Percentiles rank a stretch among this genome's conserved stretches.
Conservation (phyloP, 352 stramenopile species). For the Globisporangium paddicum region DNA sequence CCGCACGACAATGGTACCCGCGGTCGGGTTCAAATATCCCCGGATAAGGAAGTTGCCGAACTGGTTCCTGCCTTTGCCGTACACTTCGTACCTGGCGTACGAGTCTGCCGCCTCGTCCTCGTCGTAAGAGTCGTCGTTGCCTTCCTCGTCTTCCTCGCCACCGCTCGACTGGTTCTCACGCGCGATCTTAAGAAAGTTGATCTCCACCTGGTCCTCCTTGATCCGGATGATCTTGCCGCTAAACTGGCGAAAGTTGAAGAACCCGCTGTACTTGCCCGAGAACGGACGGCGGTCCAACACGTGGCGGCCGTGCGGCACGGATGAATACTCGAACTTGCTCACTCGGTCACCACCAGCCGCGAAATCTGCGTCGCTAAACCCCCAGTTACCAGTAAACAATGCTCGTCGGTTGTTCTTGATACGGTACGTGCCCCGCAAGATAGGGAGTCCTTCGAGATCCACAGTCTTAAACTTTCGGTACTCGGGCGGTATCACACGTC, state of each 20-base stretch:
- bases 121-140: constrained; percentile 21
- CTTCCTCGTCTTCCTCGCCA: constrained; percentile 24
- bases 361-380: constrained; percentile 60
- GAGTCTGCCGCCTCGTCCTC: constrained; percentile 19
- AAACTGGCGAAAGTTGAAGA: constrained; percentile 72
- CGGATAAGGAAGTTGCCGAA: constrained; percentile 67
- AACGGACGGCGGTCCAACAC: constrained; percentile 46
- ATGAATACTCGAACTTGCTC: constrained; percentile 72
- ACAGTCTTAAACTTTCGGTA: constrained; percentile 46
- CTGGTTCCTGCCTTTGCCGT: constrained; percentile 63
- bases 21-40: constrained; percentile 48
- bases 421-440: constrained; percentile 51
- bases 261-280: constrained; percentile 61
- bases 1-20: constrained; percentile 42
- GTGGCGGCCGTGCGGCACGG: constrained; percentile 22
- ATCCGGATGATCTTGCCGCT: constrained; percentile 53
- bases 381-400: constrained; percentile 52
- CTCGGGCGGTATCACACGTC: constrained; percentile 21
- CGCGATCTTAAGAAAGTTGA: constrained; percentile 55
- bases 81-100: constrained; percentile 40
- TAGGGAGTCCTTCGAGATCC: constrained; percentile 35
- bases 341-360: constrained; percentile 19
- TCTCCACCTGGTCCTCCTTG: constrained; percentile 56
- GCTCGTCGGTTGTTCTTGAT: constrained; percentile 37
- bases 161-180: constrained; percentile 13